A percentile compares a stretch with the other conserved stretches of the same genome.
Evolutionary conservation across 2,329 filamentous ascomycete species (phyloP).

Genomic region (Albifimbria verrucaria): DNA sequence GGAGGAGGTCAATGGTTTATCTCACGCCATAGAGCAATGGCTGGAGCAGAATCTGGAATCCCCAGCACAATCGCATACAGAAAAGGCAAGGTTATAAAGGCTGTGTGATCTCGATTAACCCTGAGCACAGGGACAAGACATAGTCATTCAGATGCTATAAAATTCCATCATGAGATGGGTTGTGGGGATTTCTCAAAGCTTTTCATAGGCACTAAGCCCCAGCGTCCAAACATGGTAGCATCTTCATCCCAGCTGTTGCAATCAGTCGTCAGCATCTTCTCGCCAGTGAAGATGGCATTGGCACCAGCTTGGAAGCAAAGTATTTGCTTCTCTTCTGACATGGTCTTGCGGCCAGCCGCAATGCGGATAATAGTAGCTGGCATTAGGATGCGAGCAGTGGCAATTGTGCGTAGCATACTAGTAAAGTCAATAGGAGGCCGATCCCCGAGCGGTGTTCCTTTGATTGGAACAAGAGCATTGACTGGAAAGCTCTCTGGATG

Average conservation of each 20-base stretch:
- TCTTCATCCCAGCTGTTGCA: constrained; percentile 92
- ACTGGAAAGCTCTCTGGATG: constrained; percentile 92
- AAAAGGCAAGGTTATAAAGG: too few relatives aligned
- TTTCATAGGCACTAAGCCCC: constrained; percentile 79
- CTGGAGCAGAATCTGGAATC: neutral
- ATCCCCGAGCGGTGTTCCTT: constrained; percentile 81
- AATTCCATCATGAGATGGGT: too few relatives aligned
- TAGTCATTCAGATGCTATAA: too few relatives aligned
- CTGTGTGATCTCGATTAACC: too few relatives aligned
- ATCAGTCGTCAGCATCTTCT: constrained; percentile 93
- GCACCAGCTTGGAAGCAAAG: constrained; percentile 88
- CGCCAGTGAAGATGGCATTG: constrained; percentile 92
- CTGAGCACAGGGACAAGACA: too few relatives aligned
- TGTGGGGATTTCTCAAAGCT: constrained; percentile 37
- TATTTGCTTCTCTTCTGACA: constrained; percentile 85
- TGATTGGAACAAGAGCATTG: constrained; percentile 87
- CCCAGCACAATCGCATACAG: too few relatives aligned
- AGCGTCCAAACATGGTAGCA: constrained; percentile 75
- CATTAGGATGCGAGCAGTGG: constrained; percentile 79
- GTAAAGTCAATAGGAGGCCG: constrained; percentile 71
- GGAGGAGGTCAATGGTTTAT: constrained; percentile 52
- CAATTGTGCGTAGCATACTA: constrained; percentile 76
- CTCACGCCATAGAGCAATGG: constrained; percentile 48
- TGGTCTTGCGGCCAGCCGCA: constrained; percentile 77
- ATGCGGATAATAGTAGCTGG: constrained; percentile 83